Conservation (phyloP, 805 yeast genomes). For the Barnettozyma sucrosica region DNA sequence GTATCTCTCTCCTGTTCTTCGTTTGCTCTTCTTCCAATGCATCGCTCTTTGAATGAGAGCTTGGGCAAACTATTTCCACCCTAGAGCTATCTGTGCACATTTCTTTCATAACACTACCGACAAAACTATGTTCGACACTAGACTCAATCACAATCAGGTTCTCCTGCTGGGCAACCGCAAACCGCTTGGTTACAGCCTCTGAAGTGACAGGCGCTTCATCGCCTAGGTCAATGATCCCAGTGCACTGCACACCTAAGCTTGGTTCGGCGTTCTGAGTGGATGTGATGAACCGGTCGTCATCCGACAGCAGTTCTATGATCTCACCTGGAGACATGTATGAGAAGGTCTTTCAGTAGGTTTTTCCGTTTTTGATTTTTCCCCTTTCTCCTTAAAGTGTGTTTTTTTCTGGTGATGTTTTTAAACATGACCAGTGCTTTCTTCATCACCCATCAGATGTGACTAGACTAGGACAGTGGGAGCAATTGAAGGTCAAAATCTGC, state of each 20-base stretch:
- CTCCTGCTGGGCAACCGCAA: background rate
- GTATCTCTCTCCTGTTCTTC: background rate
- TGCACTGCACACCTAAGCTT: background rate
- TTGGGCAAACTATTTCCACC: background rate
- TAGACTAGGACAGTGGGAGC: too few species aligned
- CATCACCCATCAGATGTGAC: too few species aligned
- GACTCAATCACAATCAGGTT: background rate
- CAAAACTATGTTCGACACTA: background rate
- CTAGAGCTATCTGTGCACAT: background rate
- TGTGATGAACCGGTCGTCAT: constrained; percentile 3
- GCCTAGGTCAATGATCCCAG: constrained; percentile 3
- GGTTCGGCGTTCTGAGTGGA: constrained; percentile 2
- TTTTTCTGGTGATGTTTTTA: too few species aligned
- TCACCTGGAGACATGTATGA: background rate
- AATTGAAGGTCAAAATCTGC: too few species aligned
- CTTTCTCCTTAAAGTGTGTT: too few species aligned
- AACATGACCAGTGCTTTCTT: too few species aligned
- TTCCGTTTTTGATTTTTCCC: too few species aligned
- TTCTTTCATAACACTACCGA: background rate
- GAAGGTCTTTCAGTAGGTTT: too few species aligned
- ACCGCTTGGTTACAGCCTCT: background rate
- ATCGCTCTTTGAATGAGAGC: too few species aligned
- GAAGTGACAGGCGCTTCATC: background rate
- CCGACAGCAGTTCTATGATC: background rate
- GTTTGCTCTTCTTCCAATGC: background rate